Conservation (phyloP, 2,329 filamentous ascomycete species). For the Phyllosticta citrichinensis region DNA sequence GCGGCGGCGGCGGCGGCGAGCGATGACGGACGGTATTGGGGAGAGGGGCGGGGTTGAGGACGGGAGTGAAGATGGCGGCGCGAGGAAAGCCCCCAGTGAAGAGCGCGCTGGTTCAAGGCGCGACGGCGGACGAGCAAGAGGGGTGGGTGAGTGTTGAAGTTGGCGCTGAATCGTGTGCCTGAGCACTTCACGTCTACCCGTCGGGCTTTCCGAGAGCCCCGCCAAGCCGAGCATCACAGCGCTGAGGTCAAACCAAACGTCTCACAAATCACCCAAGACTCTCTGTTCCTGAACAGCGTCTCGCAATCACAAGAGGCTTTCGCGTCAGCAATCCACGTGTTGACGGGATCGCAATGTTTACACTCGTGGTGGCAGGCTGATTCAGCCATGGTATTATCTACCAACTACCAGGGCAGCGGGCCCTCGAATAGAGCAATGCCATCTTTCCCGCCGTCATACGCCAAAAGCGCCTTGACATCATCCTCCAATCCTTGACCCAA, state of each 20-base stretch:
- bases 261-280: background rate
- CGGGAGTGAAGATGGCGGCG: background rate
- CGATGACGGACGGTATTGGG: background rate
- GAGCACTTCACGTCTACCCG: background rate
- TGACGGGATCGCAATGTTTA: background rate
- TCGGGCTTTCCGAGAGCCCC: background rate
- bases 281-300: background rate
- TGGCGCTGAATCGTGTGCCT: background rate
- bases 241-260: background rate
- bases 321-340: background rate
- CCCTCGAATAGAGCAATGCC: background rate
- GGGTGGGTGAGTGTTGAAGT: background rate
- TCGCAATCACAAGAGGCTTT: too few relatives aligned
- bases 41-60: background rate
- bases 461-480: constrained; percentile 20
- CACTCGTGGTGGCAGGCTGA: background rate
- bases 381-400: background rate
- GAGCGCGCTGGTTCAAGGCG: background rate
- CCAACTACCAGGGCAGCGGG: constrained; percentile 19
- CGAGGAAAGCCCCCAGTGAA: background rate
- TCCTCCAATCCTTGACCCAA: constrained; percentile 20
- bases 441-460: constrained; percentile 13
- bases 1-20: background rate
- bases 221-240: background rate
- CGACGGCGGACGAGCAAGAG: background rate